Percentiles rank a stretch among this genome's conserved stretches.
phyloP scores from a whole-genome alignment of 1,284 basidiomycete species.

The Porogramme epimiltina region DNA sequence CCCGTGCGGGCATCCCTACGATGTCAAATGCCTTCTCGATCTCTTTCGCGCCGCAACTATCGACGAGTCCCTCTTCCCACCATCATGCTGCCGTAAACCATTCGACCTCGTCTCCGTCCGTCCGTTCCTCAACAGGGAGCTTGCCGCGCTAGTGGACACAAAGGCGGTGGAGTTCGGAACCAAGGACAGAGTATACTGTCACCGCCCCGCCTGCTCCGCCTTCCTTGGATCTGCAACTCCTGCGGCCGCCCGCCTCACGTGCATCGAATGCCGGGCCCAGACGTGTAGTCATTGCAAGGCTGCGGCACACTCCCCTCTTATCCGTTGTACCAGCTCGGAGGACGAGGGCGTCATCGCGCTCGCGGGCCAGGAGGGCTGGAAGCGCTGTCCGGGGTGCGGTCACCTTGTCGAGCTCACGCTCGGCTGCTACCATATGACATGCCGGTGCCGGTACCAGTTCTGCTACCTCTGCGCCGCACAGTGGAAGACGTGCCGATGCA shows the following conservation, averaged over 20 bases:
- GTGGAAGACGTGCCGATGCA: constrained; percentile 56
- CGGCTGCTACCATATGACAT: constrained; percentile 44
- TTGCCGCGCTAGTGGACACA: constrained; percentile 28
- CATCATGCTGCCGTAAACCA: constrained; percentile 41
- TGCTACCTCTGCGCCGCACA: constrained; percentile 49
- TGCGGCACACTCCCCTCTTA: constrained; percentile 31
- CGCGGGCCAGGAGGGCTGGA: constrained; percentile 43
- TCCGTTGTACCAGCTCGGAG: constrained; percentile 28
- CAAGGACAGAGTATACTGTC: constrained; percentile 43
- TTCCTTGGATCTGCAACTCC: constrained; percentile 50
- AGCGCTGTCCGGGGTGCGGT: constrained; percentile 43
- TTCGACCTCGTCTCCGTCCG: constrained; percentile 32
- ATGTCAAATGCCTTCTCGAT: constrained; percentile 37
- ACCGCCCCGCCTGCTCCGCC: constrained; percentile 43
- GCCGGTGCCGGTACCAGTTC: constrained; percentile 38
- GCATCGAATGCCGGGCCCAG: constrained; percentile 36
- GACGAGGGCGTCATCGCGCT: constrained; percentile 45
- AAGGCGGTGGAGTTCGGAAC: constrained; percentile 41
- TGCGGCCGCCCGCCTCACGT: constrained; percentile 26
- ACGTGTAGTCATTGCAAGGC: constrained; percentile 50
- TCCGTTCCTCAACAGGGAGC: constrained; percentile 25
- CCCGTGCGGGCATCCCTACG: constrained; percentile 42
- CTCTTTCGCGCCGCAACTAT: constrained; percentile 38
- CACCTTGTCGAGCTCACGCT: constrained; percentile 37
- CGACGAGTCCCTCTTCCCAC: constrained; percentile 46